phyloP scores from a whole-genome alignment of 257 asterid species.

The Solanum corneliomulleri region DNA sequence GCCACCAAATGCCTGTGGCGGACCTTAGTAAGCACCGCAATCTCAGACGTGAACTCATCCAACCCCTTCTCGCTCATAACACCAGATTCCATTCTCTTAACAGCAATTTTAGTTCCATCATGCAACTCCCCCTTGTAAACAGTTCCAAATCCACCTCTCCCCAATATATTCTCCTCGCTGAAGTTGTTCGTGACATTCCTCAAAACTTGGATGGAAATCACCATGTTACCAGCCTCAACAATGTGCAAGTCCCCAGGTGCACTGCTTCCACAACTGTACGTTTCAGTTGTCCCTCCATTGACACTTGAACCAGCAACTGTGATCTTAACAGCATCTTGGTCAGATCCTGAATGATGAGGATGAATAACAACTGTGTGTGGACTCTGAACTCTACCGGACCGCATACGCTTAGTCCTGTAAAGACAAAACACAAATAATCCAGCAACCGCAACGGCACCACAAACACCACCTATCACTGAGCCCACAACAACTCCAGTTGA shows the following conservation, averaged over 20 bases:
- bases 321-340: neutral
- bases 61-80: conserved; percentile 10
- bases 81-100: conserved; percentile 14
- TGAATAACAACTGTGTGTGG: neutral
- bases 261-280: neutral
- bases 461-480: conserved; percentile 2
- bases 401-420: neutral
- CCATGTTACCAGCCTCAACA: conserved; percentile 4
- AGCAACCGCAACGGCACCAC: neutral
- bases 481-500: neutral
- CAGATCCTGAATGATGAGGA: conserved; percentile 7
- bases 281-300: neutral
- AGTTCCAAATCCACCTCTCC: conserved; percentile 1
- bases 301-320: neutral
- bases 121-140: neutral
- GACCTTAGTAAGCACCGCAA: conserved; percentile 10
- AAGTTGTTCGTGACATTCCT: neutral
- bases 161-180: neutral
- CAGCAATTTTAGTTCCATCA: conserved; percentile 11
- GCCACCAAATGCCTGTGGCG: conserved; percentile 11
- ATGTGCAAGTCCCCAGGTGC: conserved; percentile 1
- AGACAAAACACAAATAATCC: neutral
- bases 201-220: conserved; percentile 1
- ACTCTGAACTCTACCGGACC: neutral
- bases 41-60: conserved; percentile 8